Conservation (phyloP, 345 rosid genomes). For the Cochlearia excelsa region DNA sequence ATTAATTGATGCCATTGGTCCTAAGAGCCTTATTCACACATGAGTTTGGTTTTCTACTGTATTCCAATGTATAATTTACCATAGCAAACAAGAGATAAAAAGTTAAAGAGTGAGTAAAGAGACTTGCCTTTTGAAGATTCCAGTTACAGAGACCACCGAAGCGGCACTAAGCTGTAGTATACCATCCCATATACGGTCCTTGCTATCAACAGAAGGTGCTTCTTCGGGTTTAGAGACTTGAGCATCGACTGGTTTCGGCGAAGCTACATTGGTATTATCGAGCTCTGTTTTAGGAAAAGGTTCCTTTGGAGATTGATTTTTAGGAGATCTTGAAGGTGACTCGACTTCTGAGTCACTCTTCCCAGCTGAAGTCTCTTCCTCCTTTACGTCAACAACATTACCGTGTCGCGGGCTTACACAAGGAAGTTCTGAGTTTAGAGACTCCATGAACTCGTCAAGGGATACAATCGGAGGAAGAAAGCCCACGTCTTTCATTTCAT, state of each 20-base stretch:
- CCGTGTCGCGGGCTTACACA: constrained; percentile 51
- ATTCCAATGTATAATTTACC: constrained; percentile 2
- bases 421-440: constrained; percentile 87
- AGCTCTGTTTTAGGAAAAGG: constrained; percentile 37
- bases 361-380: constrained; percentile 31
- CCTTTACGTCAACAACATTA: constrained; percentile 31
- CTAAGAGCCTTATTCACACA: not conserved
- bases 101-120: not conserved
- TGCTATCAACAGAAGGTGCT: constrained; percentile 21
- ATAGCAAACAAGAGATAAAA: constrained; percentile 9
- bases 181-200: constrained; percentile 76
- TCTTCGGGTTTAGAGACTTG: constrained; percentile 18
- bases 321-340: constrained; percentile 16
- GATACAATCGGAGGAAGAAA: constrained; percentile 96
- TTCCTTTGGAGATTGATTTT: constrained; percentile 37
- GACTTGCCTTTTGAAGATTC: constrained; percentile 71
- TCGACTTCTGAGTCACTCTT: constrained; percentile 40
- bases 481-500: constrained; percentile 73
- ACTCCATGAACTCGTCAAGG: constrained; percentile 91
- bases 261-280: constrained; percentile 22
- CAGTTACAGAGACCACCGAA: constrained; percentile 47
- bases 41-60: not conserved
- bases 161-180: constrained; percentile 60
- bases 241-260: constrained; percentile 21
- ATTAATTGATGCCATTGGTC: not conserved